Evolutionary conservation across 1,284 basidiomycete genomes (phyloP).

Genomic region (Thecaphora thlaspeos): DNA sequence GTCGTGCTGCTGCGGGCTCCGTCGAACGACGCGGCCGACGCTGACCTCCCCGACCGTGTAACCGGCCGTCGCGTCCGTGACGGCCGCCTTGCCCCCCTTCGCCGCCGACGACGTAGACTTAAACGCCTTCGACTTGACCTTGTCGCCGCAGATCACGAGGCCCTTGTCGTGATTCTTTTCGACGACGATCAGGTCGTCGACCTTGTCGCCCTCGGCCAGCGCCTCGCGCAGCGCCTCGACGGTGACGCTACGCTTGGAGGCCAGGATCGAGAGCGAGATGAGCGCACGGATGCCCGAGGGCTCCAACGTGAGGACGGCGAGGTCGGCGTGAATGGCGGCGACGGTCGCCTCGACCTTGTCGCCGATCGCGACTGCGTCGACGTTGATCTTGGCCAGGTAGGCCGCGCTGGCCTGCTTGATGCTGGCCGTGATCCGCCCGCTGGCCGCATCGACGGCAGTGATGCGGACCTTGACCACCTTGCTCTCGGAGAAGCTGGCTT

Average conservation of each 20-base stretch:
- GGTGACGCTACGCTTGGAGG: slow-evolving; percentile 72
- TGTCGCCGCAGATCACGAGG: slow-evolving; percentile 67
- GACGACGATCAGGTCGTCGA: slow-evolving; percentile 79
- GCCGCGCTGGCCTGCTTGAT: slow-evolving; percentile 71
- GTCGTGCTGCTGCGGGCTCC: slow-evolving; percentile 31
- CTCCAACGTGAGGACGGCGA: slow-evolving; percentile 49
- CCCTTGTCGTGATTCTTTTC: slow-evolving; percentile 85
- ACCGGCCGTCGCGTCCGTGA: slow-evolving; percentile 7
- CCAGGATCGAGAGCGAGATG: slow-evolving; percentile 80
- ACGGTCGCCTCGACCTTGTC: slow-evolving; percentile 50
- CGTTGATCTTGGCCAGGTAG: slow-evolving; percentile 49
- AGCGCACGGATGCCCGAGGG: slow-evolving; percentile 72
- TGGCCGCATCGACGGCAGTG: slow-evolving; percentile 69
- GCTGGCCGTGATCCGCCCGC: slow-evolving; percentile 74
- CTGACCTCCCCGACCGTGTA: slow-evolving; percentile 28
- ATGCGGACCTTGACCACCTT: slow-evolving; percentile 82
- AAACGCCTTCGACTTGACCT: no score
- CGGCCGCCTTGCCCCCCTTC: no score
- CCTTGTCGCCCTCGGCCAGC: slow-evolving; percentile 71
- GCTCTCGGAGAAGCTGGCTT: slow-evolving; percentile 72
- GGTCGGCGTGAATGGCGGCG: slow-evolving; percentile 49
- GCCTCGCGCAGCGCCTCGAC: slow-evolving; percentile 70
- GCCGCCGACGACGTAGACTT: no score
- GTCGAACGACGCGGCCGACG: slow-evolving; percentile 27
- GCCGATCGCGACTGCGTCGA: slow-evolving; percentile 49